A percentile compares a stretch with the other conserved stretches of the same genome.
Evolutionary conservation across 2,329 filamentous ascomycete genomes (phyloP).

Genomic region (Colletotrichum echinochloae): DNA sequence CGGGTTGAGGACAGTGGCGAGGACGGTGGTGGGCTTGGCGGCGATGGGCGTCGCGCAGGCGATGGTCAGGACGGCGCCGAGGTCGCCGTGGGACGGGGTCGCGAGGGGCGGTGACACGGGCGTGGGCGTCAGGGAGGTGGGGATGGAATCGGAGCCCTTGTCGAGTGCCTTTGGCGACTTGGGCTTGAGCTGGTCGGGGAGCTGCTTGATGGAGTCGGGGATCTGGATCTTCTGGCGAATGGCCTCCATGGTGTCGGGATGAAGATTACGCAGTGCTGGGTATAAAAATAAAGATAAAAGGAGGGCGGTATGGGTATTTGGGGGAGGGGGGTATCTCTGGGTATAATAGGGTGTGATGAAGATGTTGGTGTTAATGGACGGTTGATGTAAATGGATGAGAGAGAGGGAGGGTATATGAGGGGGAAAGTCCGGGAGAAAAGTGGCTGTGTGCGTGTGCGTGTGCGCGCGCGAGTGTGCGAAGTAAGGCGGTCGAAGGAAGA

Average conservation of each 20-base stretch:
- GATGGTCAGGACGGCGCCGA: conserved; percentile 41
- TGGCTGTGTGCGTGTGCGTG: not conserved
- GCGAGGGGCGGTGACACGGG: conserved; percentile 29
- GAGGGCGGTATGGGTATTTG: not conserved
- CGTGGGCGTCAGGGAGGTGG: conserved; percentile 32
- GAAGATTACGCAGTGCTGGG: conserved; percentile 4
- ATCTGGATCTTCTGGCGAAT: conserved; percentile 36
- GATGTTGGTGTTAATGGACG: not conserved
- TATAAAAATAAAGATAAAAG: not conserved
- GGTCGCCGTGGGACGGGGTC: conserved; percentile 25
- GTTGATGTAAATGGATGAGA: conserved; percentile 8
- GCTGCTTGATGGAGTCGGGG: conserved; percentile 34
- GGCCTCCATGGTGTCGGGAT: conserved; percentile 14
- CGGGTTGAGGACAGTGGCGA: conserved; percentile 49
- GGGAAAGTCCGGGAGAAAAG: not conserved
- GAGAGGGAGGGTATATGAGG: conserved; percentile 6
- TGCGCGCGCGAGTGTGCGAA: not conserved
- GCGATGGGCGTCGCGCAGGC: conserved; percentile 50
- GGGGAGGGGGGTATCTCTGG: conserved; percentile 10
- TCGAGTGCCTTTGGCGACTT: conserved; percentile 35
- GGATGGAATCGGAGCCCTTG: conserved; percentile 34
- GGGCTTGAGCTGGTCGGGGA: conserved; percentile 36
- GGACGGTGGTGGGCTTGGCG: conserved; percentile 48
- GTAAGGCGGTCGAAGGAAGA: conserved; percentile 6
- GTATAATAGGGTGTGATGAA: conserved; percentile 5